Conservation (phyloP, 345 rosid genomes). For the rapeseed (Brassica napus) region DNA sequence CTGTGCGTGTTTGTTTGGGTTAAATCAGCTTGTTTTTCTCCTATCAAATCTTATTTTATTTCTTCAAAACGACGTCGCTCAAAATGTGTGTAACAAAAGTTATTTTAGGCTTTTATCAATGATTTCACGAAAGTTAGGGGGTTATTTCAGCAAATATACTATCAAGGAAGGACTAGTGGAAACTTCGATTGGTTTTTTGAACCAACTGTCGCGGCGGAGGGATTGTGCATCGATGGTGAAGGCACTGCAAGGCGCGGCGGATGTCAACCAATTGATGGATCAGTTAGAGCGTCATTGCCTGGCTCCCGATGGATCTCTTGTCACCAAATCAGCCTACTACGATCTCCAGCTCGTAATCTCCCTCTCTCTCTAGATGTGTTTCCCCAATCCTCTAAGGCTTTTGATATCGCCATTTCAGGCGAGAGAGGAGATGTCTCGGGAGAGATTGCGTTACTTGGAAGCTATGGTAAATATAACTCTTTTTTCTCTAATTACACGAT, state of each 20-base stretch:
- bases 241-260: conserved; percentile 62
- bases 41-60: background rate
- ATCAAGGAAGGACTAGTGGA: background rate
- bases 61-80: no score
- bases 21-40: background rate
- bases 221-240: conserved; percentile 53
- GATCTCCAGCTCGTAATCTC: conserved; percentile 83
- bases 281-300: conserved; percentile 96
- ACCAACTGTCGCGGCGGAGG: conserved; percentile 10
- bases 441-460: conserved; percentile 88
- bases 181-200: background rate
- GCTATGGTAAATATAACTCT: conserved; percentile 57
- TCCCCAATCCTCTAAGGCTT: conserved; percentile 12
- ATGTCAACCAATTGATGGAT: conserved; percentile 77
- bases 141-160: background rate
- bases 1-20: background rate
- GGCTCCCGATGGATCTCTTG: conserved; percentile 93
- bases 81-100: no score
- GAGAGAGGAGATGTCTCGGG: conserved; percentile 92
- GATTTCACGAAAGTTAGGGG: background rate
- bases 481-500: no score
- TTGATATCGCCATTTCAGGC: conserved; percentile 53
- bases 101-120: no score
- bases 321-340: conserved; percentile 76
- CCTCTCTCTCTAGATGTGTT: background rate